Conservation (phyloP, 768 basidiomycete genomes). For the Rhodosporidiobolus sp. region DNA sequence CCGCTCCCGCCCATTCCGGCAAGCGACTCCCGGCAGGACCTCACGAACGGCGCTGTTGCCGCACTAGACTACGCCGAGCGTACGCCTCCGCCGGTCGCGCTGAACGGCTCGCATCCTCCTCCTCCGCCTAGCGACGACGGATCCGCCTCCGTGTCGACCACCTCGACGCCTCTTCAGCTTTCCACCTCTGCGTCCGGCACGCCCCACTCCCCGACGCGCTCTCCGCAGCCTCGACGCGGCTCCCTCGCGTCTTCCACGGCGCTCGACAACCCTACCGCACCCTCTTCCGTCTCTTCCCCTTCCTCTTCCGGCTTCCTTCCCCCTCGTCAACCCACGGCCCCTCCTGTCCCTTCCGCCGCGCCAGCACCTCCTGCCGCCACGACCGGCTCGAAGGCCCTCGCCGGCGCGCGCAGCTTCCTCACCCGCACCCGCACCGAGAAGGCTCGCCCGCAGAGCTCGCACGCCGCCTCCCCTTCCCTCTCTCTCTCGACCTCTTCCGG, state of each 20-base stretch:
- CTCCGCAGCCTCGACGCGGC: constrained; percentile 1
- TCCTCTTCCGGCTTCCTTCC: constrained; percentile 8
- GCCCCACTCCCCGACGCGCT: neutral
- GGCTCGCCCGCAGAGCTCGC: neutral
- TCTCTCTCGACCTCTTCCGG: neutral
- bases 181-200: neutral
- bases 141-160: constrained; percentile 6
- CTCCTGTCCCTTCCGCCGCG: neutral
- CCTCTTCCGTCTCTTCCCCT: constrained; percentile 6
- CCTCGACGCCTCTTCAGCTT: neutral
- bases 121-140: constrained; percentile 26
- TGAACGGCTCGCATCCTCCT: neutral
- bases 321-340: neutral
- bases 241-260: constrained; percentile 11
- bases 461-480: constrained; percentile 1
- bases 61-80: no score
- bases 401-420: constrained; percentile 11
- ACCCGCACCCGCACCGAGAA: constrained; percentile 2
- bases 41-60: neutral
- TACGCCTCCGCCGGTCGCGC: neutral
- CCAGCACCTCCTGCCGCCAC: neutral
- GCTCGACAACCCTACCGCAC: neutral
- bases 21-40: neutral
- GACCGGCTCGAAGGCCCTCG: constrained; percentile 22
- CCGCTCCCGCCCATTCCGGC: neutral